Conservation (phyloP, 2,329 filamentous ascomycete genomes). For the Ceratocystis ficicola region DNA sequence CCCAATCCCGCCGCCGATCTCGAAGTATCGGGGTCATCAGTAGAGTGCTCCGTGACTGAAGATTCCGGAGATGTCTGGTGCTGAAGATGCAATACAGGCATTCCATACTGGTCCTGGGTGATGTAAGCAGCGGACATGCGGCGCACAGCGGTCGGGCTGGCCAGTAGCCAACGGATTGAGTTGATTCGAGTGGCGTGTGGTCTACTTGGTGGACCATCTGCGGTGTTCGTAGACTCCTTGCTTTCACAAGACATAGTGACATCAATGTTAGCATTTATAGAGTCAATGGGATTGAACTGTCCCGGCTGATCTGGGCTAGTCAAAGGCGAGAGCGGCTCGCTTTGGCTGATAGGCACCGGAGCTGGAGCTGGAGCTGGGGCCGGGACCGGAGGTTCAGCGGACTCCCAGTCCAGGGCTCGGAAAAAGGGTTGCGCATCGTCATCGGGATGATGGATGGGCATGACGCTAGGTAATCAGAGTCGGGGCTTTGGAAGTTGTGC, state of each 20-base stretch:
- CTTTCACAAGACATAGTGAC: neutral
- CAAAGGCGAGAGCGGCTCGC: conserved; percentile 19
- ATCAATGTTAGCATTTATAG: neutral
- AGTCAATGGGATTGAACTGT: neutral
- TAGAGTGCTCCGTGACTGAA: neutral
- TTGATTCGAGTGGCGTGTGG: conserved; percentile 5
- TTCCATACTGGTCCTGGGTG: conserved; percentile 2
- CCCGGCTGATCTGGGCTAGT: conserved; percentile 9
- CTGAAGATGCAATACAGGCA: conserved; percentile 12
- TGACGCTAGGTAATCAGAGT: neutral
- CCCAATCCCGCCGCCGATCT: neutral
- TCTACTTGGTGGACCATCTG: neutral
- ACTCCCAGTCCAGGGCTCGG: conserved; percentile 8
- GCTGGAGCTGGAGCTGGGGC: neutral
- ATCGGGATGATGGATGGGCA: neutral
- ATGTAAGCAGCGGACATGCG: conserved; percentile 14
- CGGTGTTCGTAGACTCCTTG: neutral
- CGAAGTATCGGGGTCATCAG: neutral
- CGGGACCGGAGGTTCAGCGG: neutral
- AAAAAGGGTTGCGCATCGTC: conserved; percentile 10
- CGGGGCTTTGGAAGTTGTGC: neutral
- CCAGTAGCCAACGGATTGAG: conserved; percentile 16
- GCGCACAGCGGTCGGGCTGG: conserved; percentile 2
- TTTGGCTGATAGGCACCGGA: neutral
- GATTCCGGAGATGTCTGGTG: neutral